These are phyloP conservation scores for Jaapia argillacea DNA, from an alignment of 768 basidiomycete species.

Conservation along the genomic window DNA sequence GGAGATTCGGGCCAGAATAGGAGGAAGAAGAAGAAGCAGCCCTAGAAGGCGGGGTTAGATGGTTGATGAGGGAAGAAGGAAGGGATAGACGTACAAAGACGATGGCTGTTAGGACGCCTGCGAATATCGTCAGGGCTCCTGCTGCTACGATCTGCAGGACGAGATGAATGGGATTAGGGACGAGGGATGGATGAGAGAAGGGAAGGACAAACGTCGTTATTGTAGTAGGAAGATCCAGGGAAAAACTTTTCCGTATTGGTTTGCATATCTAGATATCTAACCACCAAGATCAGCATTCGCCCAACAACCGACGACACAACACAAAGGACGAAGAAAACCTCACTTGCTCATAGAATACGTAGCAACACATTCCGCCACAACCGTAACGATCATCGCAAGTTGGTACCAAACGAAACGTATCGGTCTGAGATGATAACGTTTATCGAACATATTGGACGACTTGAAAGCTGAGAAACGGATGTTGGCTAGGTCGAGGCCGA, in stretches of 20 bases:
- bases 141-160: constrained; percentile 2
- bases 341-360: constrained; percentile 1
- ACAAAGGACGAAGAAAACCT: no score
- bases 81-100: constrained; percentile 3
- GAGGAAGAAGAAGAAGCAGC: constrained; percentile 3
- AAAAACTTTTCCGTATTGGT: neutral
- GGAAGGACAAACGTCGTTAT: no score
- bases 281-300: no score
- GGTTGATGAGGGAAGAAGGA: neutral
- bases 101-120: constrained; percentile 1
- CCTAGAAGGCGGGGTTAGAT: neutral
- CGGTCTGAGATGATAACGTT: neutral
- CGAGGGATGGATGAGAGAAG: no score
- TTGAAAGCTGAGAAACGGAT: constrained; percentile 4
- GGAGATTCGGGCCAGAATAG: constrained; percentile 1
- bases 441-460: constrained; percentile 2
- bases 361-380: neutral
- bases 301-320: no score
- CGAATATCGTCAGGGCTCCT: constrained; percentile 2
- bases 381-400: constrained; percentile 3
- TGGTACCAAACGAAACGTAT: constrained; percentile 2
- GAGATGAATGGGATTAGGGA: no score
- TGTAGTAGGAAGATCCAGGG: constrained; percentile 1
- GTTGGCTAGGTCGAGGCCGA: constrained; percentile 2
- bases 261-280: constrained; percentile 1